These are phyloP conservation scores for Rhodocollybia butyracea DNA, from an alignment of 768 basidiomycete genomes.

Conservation along the genomic window DNA sequence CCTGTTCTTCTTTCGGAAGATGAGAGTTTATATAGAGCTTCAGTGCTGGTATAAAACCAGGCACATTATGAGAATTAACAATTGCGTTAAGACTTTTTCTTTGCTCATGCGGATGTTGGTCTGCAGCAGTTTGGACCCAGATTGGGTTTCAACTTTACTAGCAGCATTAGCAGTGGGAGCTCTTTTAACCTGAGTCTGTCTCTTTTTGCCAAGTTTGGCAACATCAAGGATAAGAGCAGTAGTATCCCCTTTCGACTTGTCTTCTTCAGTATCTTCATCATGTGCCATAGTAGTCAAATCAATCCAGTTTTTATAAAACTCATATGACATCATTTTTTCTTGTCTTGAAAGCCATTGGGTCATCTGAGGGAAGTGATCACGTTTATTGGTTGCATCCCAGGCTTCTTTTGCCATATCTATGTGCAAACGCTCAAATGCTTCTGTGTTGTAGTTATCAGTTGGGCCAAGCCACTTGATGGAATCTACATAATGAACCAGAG, in stretches of 20 bases:
- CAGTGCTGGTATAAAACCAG: neutral
- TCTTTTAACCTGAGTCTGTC: neutral
- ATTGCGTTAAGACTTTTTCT: no score
- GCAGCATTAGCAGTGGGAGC: neutral
- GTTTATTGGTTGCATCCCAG: neutral
- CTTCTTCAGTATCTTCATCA: no score
- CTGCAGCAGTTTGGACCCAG: no score
- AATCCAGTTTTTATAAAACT: neutral
- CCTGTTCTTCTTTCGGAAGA: neutral
- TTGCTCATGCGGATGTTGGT: no score
- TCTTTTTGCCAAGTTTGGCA: neutral
- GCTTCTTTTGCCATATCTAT: no score
- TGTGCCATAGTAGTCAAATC: no score
- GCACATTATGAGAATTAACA: neutral
- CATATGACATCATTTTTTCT: neutral
- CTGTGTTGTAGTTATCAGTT: no score
- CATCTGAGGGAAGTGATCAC: neutral
- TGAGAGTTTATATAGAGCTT: neutral
- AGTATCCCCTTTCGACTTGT: no score
- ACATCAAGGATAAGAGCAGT: neutral
- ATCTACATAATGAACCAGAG: slow-evolving; percentile 23
- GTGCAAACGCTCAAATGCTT: no score
- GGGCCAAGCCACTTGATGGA: no score
- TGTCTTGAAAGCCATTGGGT: neutral
- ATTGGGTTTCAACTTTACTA: neutral